These are phyloP conservation scores for Eucalyptus camaldulensis DNA, from an alignment of 345 rosid genomes.

Conservation along the genomic window DNA sequence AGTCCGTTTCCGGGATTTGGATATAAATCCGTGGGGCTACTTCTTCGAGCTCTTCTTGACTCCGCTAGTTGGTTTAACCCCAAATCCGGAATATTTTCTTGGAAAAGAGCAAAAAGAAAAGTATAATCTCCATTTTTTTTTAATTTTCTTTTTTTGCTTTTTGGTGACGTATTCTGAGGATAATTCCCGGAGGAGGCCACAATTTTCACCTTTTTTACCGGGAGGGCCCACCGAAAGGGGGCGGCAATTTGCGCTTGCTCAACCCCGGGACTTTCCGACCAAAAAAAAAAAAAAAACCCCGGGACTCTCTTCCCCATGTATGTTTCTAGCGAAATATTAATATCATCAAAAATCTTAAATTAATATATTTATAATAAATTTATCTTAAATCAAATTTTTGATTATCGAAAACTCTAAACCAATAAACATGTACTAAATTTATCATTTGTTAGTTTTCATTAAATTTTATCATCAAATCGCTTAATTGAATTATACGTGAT, in stretches of 20 bases:
- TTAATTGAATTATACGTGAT: no score
- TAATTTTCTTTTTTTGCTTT: neutral
- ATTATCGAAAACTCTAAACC: fast-evolving
- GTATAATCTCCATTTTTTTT: neutral
- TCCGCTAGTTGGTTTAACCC: neutral
- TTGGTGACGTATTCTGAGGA: neutral
- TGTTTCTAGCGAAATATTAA: no score
- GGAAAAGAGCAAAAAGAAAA: no score
- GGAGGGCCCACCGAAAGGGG: neutral
- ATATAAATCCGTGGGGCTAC: neutral
- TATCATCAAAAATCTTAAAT: no score
- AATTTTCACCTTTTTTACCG: neutral
- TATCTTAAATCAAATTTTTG: no score
- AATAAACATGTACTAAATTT: no score
- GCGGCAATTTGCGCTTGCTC: neutral
- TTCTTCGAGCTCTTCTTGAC: neutral
- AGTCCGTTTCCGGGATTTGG: neutral
- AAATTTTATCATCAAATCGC: no score
- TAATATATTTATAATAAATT: no score
- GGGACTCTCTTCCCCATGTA: neutral
- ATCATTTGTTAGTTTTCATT: no score
- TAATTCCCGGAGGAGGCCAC: neutral
- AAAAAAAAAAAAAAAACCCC: neutral
- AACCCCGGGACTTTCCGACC: no score
- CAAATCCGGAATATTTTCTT: neutral